Conservation (phyloP, 306 rosid genomes). For the Vachellia pachyceras region DNA sequence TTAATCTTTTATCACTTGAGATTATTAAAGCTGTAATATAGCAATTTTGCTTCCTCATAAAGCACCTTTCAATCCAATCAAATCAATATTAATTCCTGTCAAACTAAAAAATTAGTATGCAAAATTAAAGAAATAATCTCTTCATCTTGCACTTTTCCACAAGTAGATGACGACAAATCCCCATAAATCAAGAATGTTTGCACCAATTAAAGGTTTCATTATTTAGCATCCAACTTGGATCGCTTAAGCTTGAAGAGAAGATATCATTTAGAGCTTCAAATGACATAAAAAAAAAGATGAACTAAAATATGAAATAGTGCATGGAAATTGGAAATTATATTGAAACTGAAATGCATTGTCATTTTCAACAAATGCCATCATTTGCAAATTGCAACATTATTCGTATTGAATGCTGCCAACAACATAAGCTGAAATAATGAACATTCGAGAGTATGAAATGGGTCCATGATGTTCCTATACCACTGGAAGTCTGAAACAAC, state of each 20-base stretch:
- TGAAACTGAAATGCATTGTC: slow-evolving; percentile 12
- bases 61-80: slow-evolving; percentile 20
- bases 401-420: slow-evolving; percentile 21
- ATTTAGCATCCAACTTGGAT: slow-evolving; percentile 26
- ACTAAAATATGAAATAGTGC: background rate
- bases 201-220: slow-evolving; percentile 25
- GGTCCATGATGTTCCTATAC: slow-evolving; percentile 11
- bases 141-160: slow-evolving; percentile 33
- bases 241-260: slow-evolving; percentile 21
- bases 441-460: slow-evolving; percentile 19
- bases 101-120: slow-evolving; percentile 12
- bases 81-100: slow-evolving; percentile 31
- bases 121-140: slow-evolving; percentile 13
- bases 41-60: slow-evolving; percentile 31
- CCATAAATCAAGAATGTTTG: slow-evolving; percentile 30
- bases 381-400: slow-evolving; percentile 1
- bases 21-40: slow-evolving; percentile 20
- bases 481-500: background rate
- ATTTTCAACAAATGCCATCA: slow-evolving; percentile 25
- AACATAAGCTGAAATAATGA: slow-evolving; percentile 23
- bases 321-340: slow-evolving; percentile 4
- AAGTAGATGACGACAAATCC: slow-evolving; percentile 27
- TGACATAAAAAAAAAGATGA: slow-evolving; percentile 20
- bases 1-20: slow-evolving; percentile 17
- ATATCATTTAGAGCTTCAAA: slow-evolving; percentile 12